Percentiles rank a stretch among this genome's conserved stretches.
These are phyloP conservation scores for button mushroom (Agaricus bisporus) DNA, from an alignment of 768 basidiomycete genomes.

Conservation along the genomic window DNA sequence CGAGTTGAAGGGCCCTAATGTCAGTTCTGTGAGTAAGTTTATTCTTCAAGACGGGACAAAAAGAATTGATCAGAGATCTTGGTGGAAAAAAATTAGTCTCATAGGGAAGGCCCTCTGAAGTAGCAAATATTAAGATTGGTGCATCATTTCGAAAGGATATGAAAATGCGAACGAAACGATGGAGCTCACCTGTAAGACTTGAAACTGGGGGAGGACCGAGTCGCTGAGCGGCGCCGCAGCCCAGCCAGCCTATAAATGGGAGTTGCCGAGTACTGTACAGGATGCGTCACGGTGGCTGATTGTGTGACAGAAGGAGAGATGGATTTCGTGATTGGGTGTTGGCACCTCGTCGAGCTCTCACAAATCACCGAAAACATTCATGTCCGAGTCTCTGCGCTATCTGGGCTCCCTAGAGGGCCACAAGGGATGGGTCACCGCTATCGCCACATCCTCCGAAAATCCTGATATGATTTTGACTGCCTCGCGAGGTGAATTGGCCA, in stretches of 20 bases:
- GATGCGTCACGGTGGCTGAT: constrained; percentile 58
- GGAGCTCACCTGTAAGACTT: no score
- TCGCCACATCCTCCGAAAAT: constrained; percentile 97
- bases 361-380: constrained; percentile 28
- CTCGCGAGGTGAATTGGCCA: constrained; percentile 69
- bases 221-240: constrained; percentile 7
- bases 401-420: constrained; percentile 90
- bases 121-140: constrained; percentile 70
- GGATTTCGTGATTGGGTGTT: constrained; percentile 22
- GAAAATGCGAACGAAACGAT: neutral
- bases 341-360: constrained; percentile 22
- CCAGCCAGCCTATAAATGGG: constrained; percentile 13
- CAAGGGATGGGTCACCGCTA: constrained; percentile 97
- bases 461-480: constrained; percentile 99
- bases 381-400: constrained; percentile 85
- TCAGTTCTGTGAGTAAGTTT: neutral
- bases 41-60: constrained; percentile 4
- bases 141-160: constrained; percentile 24
- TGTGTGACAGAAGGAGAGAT: constrained; percentile 27
- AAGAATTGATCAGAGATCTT: constrained; percentile 66
- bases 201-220: no score
- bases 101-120: constrained; percentile 73
- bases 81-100: constrained; percentile 64
- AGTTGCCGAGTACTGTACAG: constrained; percentile 51
- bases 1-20: neutral